These are phyloP conservation scores for Brasilioporus rufonigricans DNA, from an alignment of 768 basidiomycete genomes.

Conservation along the genomic window DNA sequence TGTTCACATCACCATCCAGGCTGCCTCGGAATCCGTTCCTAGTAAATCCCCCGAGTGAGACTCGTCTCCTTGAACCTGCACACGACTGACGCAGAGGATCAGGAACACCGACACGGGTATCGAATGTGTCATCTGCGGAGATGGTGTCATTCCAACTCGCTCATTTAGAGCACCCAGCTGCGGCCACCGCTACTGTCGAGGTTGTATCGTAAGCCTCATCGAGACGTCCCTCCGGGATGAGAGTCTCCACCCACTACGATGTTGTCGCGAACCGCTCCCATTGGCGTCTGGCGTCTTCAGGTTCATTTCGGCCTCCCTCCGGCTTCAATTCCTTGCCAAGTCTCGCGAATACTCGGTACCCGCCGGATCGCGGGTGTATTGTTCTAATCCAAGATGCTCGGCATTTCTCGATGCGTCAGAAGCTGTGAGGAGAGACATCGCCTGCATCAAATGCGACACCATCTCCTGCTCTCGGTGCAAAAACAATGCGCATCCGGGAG, in stretches of 20 bases:
- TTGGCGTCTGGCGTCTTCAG: constrained; percentile 19
- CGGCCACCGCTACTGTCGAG: constrained; percentile 44
- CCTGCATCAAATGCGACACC: constrained; percentile 41
- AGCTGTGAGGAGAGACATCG: constrained; percentile 13
- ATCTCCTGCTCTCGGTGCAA: constrained; percentile 51
- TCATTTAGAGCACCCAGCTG: constrained; percentile 41
- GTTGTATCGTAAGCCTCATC: constrained; percentile 43
- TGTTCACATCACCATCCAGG: background rate
- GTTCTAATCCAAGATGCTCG: constrained; percentile 49
- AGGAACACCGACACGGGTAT: background rate
- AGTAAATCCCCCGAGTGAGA: constrained; percentile 2
- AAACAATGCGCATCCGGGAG: constrained; percentile 38
- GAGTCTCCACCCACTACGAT: constrained; percentile 49
- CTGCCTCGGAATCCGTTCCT: background rate
- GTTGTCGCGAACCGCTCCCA: constrained; percentile 42
- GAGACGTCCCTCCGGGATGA: constrained; percentile 46
- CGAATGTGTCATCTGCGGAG: constrained; percentile 43
- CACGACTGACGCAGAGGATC: background rate
- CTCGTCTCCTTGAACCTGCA: background rate
- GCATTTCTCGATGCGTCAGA: constrained; percentile 47
- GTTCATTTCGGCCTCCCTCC: constrained; percentile 31
- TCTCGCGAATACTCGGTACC: constrained; percentile 44
- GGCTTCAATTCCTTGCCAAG: constrained; percentile 40
- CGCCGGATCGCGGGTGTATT: constrained; percentile 46
- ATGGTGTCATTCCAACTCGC: constrained; percentile 22